phyloP scores from a whole-genome alignment of 2,329 filamentous ascomycete species.

The Penicillium sclerotiorum region DNA sequence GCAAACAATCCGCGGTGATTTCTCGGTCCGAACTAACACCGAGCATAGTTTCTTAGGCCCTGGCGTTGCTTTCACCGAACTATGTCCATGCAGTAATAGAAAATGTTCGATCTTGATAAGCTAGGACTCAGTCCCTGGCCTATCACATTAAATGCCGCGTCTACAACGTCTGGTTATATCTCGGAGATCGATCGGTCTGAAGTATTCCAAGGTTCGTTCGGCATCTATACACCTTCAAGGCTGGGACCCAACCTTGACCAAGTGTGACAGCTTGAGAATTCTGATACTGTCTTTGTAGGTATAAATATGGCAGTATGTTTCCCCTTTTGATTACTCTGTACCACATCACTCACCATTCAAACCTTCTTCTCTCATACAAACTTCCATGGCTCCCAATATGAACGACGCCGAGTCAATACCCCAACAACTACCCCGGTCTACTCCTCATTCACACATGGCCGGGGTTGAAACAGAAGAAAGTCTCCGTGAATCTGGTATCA shows the following conservation, averaged over 20 bases:
- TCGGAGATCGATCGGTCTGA: slow-evolving; percentile 24
- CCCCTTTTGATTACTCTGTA: not conserved
- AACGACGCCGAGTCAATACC: slow-evolving; percentile 10
- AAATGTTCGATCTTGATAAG: not conserved
- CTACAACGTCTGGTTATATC: slow-evolving; percentile 5
- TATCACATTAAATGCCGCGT: slow-evolving; percentile 1
- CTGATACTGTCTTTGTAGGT: no score
- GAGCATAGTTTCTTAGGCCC: slow-evolving; percentile 4
- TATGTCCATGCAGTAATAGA: slow-evolving; percentile 2
- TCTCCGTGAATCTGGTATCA: slow-evolving; percentile 26
- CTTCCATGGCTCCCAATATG: slow-evolving; percentile 10
- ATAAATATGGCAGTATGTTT: not conserved
- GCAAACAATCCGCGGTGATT: slow-evolving; percentile 9
- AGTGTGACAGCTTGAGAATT: no score
- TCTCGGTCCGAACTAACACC: slow-evolving; percentile 17
- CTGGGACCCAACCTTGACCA: no score
- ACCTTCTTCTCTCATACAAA: not conserved
- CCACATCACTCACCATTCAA: not conserved
- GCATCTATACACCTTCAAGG: not conserved
- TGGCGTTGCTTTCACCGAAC: not conserved
- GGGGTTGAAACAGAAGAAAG: slow-evolving; percentile 26
- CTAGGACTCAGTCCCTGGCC: not conserved
- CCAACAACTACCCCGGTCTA: slow-evolving; percentile 4
- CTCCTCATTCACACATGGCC: not conserved
- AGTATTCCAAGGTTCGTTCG: not conserved